A percentile compares a stretch with the other conserved stretches of the same genome.
Conservation (phyloP, 805 yeast species). For the Wickerhamomyces chaumierensis region DNA sequence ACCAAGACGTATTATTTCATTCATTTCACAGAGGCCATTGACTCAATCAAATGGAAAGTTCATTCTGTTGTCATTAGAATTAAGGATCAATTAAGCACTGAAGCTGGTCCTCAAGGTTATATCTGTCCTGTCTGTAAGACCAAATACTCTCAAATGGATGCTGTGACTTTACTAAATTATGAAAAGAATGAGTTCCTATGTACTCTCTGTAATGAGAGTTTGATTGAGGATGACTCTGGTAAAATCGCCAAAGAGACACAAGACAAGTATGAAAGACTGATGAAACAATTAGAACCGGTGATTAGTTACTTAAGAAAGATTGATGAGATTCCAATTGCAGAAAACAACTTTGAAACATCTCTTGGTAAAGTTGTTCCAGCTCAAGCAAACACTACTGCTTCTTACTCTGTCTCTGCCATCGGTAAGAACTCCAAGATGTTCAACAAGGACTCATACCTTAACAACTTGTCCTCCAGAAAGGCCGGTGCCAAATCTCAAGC, state of each 20-base stretch:
- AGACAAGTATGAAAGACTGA: constrained; percentile 67
- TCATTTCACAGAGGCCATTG: constrained; percentile 88
- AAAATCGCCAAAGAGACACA: constrained; percentile 75
- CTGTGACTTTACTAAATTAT: constrained; percentile 67
- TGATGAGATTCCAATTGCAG: constrained; percentile 71
- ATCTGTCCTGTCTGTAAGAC: constrained; percentile 79
- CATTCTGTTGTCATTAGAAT: constrained; percentile 72
- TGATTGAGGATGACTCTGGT: constrained; percentile 82
- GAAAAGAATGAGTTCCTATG: constrained; percentile 77
- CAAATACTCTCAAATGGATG: constrained; percentile 79
- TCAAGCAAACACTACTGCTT: constrained; percentile 53
- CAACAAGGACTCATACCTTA: constrained; percentile 24
- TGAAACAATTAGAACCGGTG: constrained; percentile 84
- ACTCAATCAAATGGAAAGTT: constrained; percentile 92
- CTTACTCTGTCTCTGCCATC: constrained; percentile 52
- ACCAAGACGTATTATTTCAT: constrained; percentile 77
- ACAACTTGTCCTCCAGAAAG: constrained; percentile 30
- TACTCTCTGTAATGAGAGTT: constrained; percentile 65
- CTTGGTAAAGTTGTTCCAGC: constrained; percentile 79
- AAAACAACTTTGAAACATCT: constrained; percentile 82
- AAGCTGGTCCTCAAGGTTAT: constrained; percentile 88
- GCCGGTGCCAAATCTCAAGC: constrained; percentile 66
- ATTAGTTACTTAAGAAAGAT: constrained; percentile 74
- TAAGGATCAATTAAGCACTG: constrained; percentile 74
- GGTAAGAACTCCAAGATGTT: constrained; percentile 31